phyloP scores from a whole-genome alignment of 148 eudicot species.

The Agrostemma githago region DNA sequence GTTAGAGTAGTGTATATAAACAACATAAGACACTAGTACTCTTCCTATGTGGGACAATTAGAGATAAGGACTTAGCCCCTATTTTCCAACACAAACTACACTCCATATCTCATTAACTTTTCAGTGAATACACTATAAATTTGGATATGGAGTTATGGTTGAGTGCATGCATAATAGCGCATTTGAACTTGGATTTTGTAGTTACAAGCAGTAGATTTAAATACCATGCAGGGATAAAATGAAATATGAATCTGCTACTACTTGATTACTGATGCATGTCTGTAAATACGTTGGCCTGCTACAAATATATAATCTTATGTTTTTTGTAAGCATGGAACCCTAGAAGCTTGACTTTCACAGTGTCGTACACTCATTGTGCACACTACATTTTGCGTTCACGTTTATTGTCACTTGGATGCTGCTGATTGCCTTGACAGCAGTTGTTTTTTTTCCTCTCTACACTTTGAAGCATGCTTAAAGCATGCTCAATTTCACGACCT shows the following conservation, averaged over 20 bases:
- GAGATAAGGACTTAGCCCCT: no score
- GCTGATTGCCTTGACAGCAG: background rate
- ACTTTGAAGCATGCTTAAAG: constrained; percentile 75
- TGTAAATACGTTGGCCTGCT: constrained; percentile 10
- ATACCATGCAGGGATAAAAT: background rate
- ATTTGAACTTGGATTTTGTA: no score
- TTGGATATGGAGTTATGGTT: no score
- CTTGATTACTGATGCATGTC: constrained; percentile 2
- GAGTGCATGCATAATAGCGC: no score
- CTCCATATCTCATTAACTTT: no score
- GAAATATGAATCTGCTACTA: background rate
- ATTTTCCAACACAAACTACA: no score
- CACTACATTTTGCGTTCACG: background rate
- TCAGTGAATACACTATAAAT: no score
- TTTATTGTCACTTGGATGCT: background rate
- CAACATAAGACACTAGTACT: no score
- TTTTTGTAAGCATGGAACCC: background rate
- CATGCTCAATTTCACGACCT: constrained; percentile 51
- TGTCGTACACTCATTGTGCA: background rate
- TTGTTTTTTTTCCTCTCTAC: constrained; percentile 12
- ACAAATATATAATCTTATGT: background rate
- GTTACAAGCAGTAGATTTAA: no score
- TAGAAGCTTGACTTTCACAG: background rate
- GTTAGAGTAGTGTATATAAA: no score
- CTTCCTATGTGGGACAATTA: no score